Conservation (phyloP, 2,329 filamentous ascomycete genomes). For the Cladophialophora yegresii region DNA sequence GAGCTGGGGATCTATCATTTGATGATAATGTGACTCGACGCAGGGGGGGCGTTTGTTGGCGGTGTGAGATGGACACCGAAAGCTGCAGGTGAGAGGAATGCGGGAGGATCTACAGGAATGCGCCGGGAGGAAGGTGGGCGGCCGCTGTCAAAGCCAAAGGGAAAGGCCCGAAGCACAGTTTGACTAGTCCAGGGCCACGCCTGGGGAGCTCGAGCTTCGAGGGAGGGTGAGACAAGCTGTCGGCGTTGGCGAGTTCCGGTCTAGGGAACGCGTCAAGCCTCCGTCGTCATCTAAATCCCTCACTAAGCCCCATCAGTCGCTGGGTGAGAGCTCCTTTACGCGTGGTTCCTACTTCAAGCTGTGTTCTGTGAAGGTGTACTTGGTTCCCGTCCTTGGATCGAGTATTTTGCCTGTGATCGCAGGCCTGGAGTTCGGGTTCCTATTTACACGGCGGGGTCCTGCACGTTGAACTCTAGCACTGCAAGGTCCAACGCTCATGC, state of each 20-base stretch:
- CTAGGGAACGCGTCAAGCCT: neutral
- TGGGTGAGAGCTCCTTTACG: neutral
- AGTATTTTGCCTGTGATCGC: neutral
- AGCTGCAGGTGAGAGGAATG: constrained; percentile 5
- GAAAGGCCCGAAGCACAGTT: neutral
- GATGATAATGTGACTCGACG: constrained; percentile 6
- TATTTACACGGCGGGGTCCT: neutral
- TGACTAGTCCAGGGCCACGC: neutral
- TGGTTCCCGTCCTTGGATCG: neutral
- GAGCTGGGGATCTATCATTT: constrained; percentile 15
- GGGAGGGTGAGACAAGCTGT: neutral
- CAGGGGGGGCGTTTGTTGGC: neutral
- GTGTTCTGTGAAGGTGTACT: neutral
- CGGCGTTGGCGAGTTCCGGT: neutral
- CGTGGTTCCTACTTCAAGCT: neutral
- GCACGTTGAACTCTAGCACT: neutral
- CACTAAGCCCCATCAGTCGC: neutral
- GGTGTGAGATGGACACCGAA: constrained; percentile 21
- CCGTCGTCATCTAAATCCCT: constrained; percentile 2
- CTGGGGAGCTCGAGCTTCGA: neutral
- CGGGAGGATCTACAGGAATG: constrained; percentile 4
- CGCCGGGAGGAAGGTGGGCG: constrained; percentile 13
- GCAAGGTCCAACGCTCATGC: neutral
- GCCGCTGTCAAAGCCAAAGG: constrained; percentile 8
- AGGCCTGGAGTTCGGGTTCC: neutral